Evolutionary conservation across 2,329 filamentous ascomycete species (phyloP).

Genomic region (Dactylellina parvicollis): DNA sequence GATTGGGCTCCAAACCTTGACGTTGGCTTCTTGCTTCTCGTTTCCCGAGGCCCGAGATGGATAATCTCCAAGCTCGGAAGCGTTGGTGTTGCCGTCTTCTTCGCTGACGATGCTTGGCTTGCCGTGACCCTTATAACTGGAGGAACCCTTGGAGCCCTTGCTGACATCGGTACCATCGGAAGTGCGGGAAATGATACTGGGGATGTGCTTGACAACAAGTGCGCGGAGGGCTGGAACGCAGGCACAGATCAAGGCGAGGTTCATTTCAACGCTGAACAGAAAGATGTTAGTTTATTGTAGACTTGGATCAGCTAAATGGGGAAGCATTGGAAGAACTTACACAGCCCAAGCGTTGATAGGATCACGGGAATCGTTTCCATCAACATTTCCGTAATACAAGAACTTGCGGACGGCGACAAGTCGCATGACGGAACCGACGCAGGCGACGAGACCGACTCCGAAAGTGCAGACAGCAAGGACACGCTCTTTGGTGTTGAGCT

Average conservation of each 20-base stretch:
- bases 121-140: slow-evolving; percentile 49
- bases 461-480: slow-evolving; percentile 47
- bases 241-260: slow-evolving; percentile 50
- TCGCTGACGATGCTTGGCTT: slow-evolving; percentile 51
- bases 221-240: slow-evolving; percentile 49
- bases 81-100: slow-evolving; percentile 42
- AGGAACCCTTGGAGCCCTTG: slow-evolving; percentile 52
- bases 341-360: slow-evolving; percentile 50
- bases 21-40: slow-evolving; percentile 45
- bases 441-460: slow-evolving; percentile 46
- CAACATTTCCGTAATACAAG: slow-evolving; percentile 51
- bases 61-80: slow-evolving; percentile 47
- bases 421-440: slow-evolving; percentile 42
- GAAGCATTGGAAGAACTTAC: slow-evolving; percentile 26
- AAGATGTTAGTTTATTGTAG: slow-evolving; percentile 19
- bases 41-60: slow-evolving; percentile 31
- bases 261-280: slow-evolving; percentile 50
- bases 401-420: slow-evolving; percentile 34
- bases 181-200: slow-evolving; percentile 42
- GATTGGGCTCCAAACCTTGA: slow-evolving; percentile 52
- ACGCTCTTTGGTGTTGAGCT: slow-evolving; percentile 47
- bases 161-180: slow-evolving; percentile 50
- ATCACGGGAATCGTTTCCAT: slow-evolving; percentile 47
- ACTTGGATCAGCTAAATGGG: neutral
- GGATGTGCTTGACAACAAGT: slow-evolving; percentile 45